phyloP scores from a whole-genome alignment of 192 early-diverging fungal species.

The Rhizophagus sp. region DNA sequence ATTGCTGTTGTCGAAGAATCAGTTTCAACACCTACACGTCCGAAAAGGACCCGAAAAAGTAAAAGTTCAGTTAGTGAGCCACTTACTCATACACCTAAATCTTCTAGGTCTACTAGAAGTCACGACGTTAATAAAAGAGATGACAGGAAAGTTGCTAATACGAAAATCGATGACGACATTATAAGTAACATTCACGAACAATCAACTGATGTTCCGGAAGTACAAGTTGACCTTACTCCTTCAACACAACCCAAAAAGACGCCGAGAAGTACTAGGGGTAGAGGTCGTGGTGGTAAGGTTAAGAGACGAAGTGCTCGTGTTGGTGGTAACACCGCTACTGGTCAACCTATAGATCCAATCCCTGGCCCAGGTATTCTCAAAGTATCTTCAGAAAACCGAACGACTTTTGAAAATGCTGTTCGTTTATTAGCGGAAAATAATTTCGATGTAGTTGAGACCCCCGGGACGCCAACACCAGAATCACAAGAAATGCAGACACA shows the following conservation, averaged over 20 bases:
- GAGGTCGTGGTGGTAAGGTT: neutral
- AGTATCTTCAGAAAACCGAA: neutral
- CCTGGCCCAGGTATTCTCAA: neutral
- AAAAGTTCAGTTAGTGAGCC: neutral
- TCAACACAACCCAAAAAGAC: neutral
- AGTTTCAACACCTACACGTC: neutral
- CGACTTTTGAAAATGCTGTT: constrained; percentile 2
- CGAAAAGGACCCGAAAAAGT: neutral
- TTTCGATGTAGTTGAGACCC: constrained; percentile 3
- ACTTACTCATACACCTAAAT: neutral
- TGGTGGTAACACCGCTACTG: neutral
- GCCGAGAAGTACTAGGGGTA: neutral
- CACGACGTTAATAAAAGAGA: neutral
- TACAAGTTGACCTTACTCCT: neutral
- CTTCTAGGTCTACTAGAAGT: neutral
- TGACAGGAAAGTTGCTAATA: neutral
- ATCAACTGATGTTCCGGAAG: neutral
- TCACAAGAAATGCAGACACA: neutral
- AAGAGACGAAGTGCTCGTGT: too few species aligned
- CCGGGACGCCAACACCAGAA: neutral
- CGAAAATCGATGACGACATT: neutral
- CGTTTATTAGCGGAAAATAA: neutral
- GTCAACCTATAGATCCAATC: neutral
- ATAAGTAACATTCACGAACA: neutral
- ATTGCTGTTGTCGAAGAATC: neutral